Conservation (phyloP, 1,284 basidiomycete species). For the Anthracocystis setariae region DNA sequence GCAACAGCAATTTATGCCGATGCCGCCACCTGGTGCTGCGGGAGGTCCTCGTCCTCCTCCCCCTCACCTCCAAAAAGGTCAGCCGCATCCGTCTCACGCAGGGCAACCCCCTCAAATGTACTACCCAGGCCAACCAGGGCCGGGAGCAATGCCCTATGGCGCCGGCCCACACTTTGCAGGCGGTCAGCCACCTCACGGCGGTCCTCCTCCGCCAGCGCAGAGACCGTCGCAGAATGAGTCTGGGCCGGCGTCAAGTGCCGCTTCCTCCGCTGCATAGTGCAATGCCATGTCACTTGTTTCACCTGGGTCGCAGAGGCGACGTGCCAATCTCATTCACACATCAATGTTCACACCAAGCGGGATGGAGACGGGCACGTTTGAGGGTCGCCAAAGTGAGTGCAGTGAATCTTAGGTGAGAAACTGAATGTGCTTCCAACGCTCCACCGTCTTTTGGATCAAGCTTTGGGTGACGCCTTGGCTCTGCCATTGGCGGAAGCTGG, state of each 20-base stretch:
- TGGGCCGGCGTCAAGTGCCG: slow-evolving; percentile 33
- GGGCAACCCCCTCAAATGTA: slow-evolving; percentile 38
- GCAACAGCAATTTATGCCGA: slow-evolving; percentile 46
- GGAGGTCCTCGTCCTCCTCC: slow-evolving; percentile 43
- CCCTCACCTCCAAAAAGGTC: slow-evolving; percentile 38
- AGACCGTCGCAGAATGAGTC: slow-evolving; percentile 13
- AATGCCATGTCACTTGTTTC: neutral
- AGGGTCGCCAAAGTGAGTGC: neutral
- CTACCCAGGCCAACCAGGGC: slow-evolving; percentile 27
- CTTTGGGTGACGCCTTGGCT: slow-evolving; percentile 13
- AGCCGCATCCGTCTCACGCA: slow-evolving; percentile 17
- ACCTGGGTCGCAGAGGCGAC: no score
- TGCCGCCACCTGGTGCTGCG: slow-evolving; percentile 40
- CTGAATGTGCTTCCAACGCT: slow-evolving; percentile 25
- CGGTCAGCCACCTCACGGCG: slow-evolving; percentile 13
- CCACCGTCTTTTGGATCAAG: slow-evolving; percentile 31
- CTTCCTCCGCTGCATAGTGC: slow-evolving; percentile 31
- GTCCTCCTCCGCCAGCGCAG: slow-evolving; percentile 16
- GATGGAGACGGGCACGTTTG: neutral
- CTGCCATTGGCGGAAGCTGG: slow-evolving; percentile 15
- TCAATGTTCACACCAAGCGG: neutral
- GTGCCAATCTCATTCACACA: neutral
- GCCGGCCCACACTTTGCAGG: slow-evolving; percentile 26
- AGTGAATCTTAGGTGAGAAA: slow-evolving; percentile 16
- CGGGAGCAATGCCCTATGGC: slow-evolving; percentile 19